Percentiles rank a stretch among this genome's conserved stretches.
phyloP scores from a whole-genome alignment of 345 rosid genomes.

The Lenwebbia sp. region DNA sequence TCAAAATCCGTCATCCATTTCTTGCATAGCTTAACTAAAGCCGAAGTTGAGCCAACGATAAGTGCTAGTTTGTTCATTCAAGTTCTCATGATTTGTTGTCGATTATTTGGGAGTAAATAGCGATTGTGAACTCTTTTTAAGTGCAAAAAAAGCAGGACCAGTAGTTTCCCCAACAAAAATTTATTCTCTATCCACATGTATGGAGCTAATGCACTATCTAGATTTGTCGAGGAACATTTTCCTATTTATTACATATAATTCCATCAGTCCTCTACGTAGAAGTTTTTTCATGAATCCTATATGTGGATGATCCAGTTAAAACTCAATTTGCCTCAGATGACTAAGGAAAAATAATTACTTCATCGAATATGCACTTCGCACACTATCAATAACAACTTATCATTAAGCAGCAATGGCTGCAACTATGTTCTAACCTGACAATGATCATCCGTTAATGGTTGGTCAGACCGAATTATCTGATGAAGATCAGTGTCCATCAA shows the following conservation, averaged over 20 bases:
- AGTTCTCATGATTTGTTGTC: background rate
- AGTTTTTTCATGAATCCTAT: background rate
- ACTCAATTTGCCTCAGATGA: background rate
- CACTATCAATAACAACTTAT: background rate
- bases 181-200: background rate
- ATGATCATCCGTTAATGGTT: conserved; percentile 55
- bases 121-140: background rate
- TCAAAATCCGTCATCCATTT: background rate
- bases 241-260: background rate
- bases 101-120: background rate
- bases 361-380: background rate
- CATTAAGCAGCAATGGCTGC: background rate
- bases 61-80: background rate
- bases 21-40: background rate
- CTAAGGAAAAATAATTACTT: background rate
- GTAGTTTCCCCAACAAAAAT: background rate
- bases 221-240: background rate
- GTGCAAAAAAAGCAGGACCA: background rate
- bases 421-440: conserved; percentile 38
- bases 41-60: background rate
- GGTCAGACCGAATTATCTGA: conserved; percentile 57
- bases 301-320: background rate
- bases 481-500: conserved; percentile 83
- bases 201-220: background rate
- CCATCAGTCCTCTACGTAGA: background rate